These are phyloP conservation scores for Aspergillus pseudotamarii DNA, from an alignment of 2,329 filamentous ascomycete genomes.

Conservation along the genomic window DNA sequence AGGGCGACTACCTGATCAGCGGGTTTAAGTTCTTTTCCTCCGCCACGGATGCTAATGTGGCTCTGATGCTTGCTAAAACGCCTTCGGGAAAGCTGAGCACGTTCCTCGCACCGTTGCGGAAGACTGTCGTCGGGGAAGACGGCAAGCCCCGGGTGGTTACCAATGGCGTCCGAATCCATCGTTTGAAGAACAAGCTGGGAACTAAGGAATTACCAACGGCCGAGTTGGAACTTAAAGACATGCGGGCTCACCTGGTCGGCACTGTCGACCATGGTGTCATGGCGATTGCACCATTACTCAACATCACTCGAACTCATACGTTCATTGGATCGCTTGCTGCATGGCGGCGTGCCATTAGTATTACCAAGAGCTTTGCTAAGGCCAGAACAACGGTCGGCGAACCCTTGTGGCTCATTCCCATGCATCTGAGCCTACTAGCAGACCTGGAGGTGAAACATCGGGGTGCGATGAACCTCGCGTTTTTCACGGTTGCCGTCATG, in stretches of 20 bases:
- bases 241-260: conserved; percentile 68
- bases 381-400: conserved; percentile 41
- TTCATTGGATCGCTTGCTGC: conserved; percentile 40
- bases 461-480: conserved; percentile 40
- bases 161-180: conserved; percentile 68
- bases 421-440: conserved; percentile 44
- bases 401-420: conserved; percentile 42
- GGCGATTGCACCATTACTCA: conserved; percentile 70
- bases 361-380: conserved; percentile 45
- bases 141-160: conserved; percentile 42
- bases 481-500: conserved; percentile 37
- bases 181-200: conserved; percentile 73
- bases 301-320: conserved; percentile 59
- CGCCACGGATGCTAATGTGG: conserved; percentile 67
- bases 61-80: conserved; percentile 66
- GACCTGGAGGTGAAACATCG: conserved; percentile 43
- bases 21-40: conserved; percentile 76
- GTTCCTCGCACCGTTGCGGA: conserved; percentile 65
- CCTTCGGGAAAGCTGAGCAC: conserved; percentile 57
- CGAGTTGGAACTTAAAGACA: conserved; percentile 67
- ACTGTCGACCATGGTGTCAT: conserved; percentile 66
- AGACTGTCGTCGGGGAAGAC: conserved; percentile 5
- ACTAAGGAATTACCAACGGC: conserved; percentile 72
- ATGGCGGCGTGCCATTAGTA: conserved; percentile 44
- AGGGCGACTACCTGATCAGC: conserved; percentile 49